Percentiles rank a stretch among this genome's conserved stretches.
Evolutionary conservation across 805 yeast species (phyloP).

Genomic region (Nakazawaea molendinolei): DNA sequence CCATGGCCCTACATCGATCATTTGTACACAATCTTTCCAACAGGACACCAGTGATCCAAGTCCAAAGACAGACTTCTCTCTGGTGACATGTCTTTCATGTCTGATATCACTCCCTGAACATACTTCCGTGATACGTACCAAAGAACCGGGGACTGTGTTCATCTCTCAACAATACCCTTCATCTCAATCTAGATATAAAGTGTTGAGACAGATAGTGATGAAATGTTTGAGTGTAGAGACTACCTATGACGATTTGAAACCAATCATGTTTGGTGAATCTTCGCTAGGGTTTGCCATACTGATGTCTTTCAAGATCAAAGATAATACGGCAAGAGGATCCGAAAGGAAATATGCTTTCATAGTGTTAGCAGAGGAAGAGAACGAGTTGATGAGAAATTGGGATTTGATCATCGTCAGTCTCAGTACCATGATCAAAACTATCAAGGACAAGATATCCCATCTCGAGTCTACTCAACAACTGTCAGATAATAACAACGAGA

Average conservation of each 20-base stretch:
- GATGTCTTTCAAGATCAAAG: conserved; percentile 54
- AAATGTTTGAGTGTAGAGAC: conserved; percentile 64
- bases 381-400: conserved; percentile 49
- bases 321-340: conserved; percentile 64
- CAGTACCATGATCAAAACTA: conserved; percentile 31
- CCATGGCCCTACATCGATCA: conserved; percentile 64
- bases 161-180: conserved; percentile 60
- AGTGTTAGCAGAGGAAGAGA: conserved; percentile 49
- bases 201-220: conserved; percentile 54
- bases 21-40: conserved; percentile 57
- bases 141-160: conserved; percentile 20
- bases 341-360: conserved; percentile 62
- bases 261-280: conserved; percentile 59
- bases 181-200: conserved; percentile 40
- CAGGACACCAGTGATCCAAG: no score
- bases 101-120: conserved; percentile 40
- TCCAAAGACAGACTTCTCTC: no score
- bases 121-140: conserved; percentile 26
- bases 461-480: conserved; percentile 23
- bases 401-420: conserved; percentile 37
- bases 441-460: conserved; percentile 25
- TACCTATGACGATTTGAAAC: conserved; percentile 48
- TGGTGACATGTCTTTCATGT: conserved; percentile 57
- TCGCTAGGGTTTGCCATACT: conserved; percentile 53
- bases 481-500: conserved; percentile 32